Evolutionary conservation across 352 stramenopile genomes (phyloP).

Genomic region (Globisporangium iwayamae): DNA sequence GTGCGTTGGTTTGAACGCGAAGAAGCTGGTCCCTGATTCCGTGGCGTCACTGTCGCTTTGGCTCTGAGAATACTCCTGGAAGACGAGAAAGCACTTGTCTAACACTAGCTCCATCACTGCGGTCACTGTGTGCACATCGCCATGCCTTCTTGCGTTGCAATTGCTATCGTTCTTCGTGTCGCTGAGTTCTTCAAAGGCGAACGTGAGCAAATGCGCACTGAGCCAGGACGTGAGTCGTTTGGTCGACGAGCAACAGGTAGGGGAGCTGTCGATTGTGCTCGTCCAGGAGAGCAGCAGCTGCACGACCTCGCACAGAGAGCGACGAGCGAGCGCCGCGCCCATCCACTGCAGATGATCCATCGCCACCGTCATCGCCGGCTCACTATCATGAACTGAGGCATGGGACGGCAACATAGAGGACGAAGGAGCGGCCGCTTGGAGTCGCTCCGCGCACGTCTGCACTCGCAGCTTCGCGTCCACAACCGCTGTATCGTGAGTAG

Average conservation of each 20-base stretch:
- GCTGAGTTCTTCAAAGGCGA: constrained; percentile 23
- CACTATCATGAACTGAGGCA: not conserved
- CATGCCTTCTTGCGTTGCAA: not conserved
- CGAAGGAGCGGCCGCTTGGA: not conserved
- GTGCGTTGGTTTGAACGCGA: constrained; percentile 40
- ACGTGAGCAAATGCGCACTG: constrained; percentile 31
- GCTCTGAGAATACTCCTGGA: constrained; percentile 37
- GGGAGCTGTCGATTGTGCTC: not conserved
- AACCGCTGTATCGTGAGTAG: constrained; percentile 1
- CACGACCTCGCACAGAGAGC: constrained; percentile 6
- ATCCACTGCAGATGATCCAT: constrained; percentile 33
- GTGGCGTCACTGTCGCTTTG: constrained; percentile 22
- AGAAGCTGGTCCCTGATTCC: constrained; percentile 40
- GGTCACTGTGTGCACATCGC: not conserved
- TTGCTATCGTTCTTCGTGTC: not conserved
- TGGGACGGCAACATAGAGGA: not conserved
- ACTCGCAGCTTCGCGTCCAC: constrained; percentile 6
- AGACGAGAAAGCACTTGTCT: constrained; percentile 44
- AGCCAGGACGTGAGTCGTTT: constrained; percentile 42
- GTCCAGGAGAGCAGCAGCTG: constrained; percentile 11
- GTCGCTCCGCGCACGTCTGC: not conserved
- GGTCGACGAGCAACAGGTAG: not conserved
- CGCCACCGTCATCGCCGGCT: not conserved
- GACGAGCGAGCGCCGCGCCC: constrained; percentile 9
- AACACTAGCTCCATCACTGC: constrained; percentile 24